These are phyloP conservation scores for Fomitopsis palustris DNA, from an alignment of 1,284 basidiomycete genomes.

Conservation along the genomic window DNA sequence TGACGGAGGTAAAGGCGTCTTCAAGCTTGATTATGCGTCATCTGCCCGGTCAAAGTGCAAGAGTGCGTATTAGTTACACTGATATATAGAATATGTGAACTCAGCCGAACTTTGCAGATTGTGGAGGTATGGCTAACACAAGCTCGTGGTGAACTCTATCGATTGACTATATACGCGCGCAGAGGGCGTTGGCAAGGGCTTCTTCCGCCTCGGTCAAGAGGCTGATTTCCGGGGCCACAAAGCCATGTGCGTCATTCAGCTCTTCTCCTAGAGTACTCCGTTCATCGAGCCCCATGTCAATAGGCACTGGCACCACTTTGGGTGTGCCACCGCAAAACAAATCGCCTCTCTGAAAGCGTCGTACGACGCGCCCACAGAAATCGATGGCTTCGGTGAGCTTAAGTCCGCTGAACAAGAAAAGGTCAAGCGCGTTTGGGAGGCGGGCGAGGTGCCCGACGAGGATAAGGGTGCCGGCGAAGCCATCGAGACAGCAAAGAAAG, in stretches of 20 bases:
- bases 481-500: slow-evolving; percentile 28
- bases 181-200: slow-evolving; percentile 63
- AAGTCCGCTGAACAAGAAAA: slow-evolving; percentile 62
- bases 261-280: not conserved
- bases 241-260: slow-evolving; percentile 51
- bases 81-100: not conserved
- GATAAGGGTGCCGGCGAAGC: slow-evolving; percentile 44
- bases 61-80: slow-evolving; percentile 14
- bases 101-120: slow-evolving; percentile 26
- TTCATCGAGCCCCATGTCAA: not conserved
- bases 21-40: slow-evolving; percentile 30
- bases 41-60: slow-evolving; percentile 28
- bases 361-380: slow-evolving; percentile 53
- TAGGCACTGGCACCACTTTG: slow-evolving; percentile 79
- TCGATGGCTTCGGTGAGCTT: slow-evolving; percentile 70
- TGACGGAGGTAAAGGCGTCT: slow-evolving; percentile 20
- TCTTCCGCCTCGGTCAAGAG: slow-evolving; percentile 68
- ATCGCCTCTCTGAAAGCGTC: slow-evolving; percentile 66
- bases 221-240: slow-evolving; percentile 75
- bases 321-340: slow-evolving; percentile 67
- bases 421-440: slow-evolving; percentile 65
- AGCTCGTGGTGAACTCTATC: not conserved
- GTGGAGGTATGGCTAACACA: slow-evolving; percentile 45
- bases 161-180: slow-evolving; percentile 10
- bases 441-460: slow-evolving; percentile 72